A percentile compares a stretch with the other conserved stretches of the same genome.
phyloP scores from a whole-genome alignment of 2,329 filamentous ascomycete genomes.

The Clarireedia homoeocarpa region DNA sequence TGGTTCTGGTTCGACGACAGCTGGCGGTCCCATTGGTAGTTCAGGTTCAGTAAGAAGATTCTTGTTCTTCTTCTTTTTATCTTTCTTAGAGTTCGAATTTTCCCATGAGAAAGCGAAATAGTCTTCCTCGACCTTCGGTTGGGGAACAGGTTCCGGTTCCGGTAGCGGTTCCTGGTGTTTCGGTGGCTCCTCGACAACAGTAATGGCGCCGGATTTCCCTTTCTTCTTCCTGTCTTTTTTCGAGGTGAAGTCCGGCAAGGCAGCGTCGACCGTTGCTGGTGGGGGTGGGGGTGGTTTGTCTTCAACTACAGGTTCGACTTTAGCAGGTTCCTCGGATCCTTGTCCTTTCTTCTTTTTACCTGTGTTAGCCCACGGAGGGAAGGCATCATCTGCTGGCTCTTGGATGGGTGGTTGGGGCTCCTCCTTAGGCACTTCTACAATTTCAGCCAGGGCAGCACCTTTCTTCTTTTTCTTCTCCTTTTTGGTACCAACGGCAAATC shows the following conservation, averaged over 20 bases:
- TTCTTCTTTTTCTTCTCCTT: conserved; percentile 42
- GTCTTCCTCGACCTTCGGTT: not conserved
- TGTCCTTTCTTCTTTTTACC: conserved; percentile 39
- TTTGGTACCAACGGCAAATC: conserved; percentile 31
- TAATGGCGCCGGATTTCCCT: conserved; percentile 18
- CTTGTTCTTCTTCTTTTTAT: conserved; percentile 39
- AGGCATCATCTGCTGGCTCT: conserved; percentile 36
- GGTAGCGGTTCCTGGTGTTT: conserved; percentile 28
- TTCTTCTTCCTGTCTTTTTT: conserved; percentile 38
- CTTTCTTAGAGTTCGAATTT: conserved; percentile 17
- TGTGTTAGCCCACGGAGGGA: conserved; percentile 41
- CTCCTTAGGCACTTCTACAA: conserved; percentile 12
- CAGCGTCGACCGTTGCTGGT: conserved; percentile 1
- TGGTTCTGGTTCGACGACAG: conserved; percentile 27
- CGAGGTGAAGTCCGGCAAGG: conserved; percentile 37
- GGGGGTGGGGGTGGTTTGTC: conserved; percentile 13
- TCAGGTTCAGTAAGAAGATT: conserved; percentile 39
- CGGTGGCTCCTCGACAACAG: conserved; percentile 12
- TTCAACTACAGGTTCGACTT: conserved; percentile 37
- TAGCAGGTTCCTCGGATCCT: conserved; percentile 22
- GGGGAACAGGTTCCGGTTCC: conserved; percentile 28
- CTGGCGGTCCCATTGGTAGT: conserved; percentile 34
- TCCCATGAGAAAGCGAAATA: conserved; percentile 21
- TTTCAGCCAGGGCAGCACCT: conserved; percentile 20
- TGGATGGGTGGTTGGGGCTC: conserved; percentile 18